These are phyloP conservation scores for Yamadazyma sp. DNA, from an alignment of 1,139 yeast genomes.

Conservation along the genomic window DNA sequence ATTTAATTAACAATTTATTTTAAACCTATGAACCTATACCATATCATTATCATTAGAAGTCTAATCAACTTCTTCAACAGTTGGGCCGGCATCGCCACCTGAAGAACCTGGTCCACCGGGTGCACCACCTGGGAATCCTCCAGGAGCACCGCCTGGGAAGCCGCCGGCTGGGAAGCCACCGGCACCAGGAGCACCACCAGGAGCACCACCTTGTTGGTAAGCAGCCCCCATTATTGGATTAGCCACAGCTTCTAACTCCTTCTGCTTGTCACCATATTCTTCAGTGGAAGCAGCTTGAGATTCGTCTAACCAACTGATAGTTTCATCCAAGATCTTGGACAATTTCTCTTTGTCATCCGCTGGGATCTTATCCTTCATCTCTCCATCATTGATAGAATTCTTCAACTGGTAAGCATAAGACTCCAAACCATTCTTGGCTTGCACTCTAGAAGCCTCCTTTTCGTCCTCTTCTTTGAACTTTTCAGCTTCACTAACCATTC, in stretches of 20 bases:
- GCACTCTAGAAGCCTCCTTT: constrained; percentile 36
- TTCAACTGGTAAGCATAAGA: constrained; percentile 83
- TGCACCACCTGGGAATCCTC: constrained; percentile 39
- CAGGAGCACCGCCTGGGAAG: constrained; percentile 21
- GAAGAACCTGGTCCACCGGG: constrained; percentile 38
- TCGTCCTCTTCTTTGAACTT: constrained; percentile 41
- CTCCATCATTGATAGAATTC: constrained; percentile 52
- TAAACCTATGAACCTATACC: not conserved
- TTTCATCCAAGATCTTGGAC: constrained; percentile 42
- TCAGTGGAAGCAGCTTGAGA: constrained; percentile 54
- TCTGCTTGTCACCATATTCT: constrained; percentile 59
- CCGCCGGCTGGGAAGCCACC: constrained; percentile 14
- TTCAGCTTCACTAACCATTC: constrained; percentile 50
- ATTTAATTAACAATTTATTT: too few species aligned
- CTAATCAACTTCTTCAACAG: constrained; percentile 72
- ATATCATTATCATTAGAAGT: constrained; percentile 1
- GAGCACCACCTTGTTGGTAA: constrained; percentile 41
- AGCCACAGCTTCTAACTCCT: constrained; percentile 63
- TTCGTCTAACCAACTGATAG: constrained; percentile 50
- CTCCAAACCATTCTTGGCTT: constrained; percentile 81
- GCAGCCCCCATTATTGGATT: constrained; percentile 67
- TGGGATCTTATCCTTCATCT: constrained; percentile 51
- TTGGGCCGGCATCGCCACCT: constrained; percentile 53
- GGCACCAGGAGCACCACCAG: constrained; percentile 33
- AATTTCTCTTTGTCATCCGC: constrained; percentile 47